A percentile compares a stretch with the other conserved stretches of the same genome.
phyloP scores from a whole-genome alignment of 2,329 filamentous ascomycete species.

The Diplodia intermedia region DNA sequence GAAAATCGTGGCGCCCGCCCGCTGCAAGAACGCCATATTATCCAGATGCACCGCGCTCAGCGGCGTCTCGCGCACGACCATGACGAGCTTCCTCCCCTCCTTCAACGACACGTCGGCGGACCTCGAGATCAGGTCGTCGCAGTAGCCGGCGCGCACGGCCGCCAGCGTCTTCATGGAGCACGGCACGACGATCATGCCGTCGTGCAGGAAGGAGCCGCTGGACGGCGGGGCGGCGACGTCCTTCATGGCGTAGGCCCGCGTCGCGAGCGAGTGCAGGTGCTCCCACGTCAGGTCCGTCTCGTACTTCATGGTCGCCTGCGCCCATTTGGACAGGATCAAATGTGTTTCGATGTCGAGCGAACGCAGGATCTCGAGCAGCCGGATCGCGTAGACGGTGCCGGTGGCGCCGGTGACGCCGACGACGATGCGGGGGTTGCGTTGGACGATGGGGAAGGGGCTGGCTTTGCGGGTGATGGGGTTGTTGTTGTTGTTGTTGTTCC shows the following conservation, averaged over 20 bases:
- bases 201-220: constrained; percentile 53
- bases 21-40: constrained; percentile 51
- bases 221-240: constrained; percentile 57
- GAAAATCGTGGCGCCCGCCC: constrained; percentile 33
- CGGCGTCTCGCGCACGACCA: constrained; percentile 55
- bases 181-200: constrained; percentile 58
- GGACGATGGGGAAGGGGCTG: constrained; percentile 15
- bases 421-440: constrained; percentile 48
- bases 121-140: constrained; percentile 55
- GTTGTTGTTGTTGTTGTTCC: background rate
- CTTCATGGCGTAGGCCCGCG: constrained; percentile 47
- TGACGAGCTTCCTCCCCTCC: constrained; percentile 51
- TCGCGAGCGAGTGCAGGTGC: constrained; percentile 32
- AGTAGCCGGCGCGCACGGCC: constrained; percentile 51
- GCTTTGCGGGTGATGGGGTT: background rate
- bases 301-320: constrained; percentile 48
- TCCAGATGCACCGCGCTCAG: constrained; percentile 56
- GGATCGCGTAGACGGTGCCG: constrained; percentile 54
- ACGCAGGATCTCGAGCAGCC: constrained; percentile 51
- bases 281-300: constrained; percentile 31
- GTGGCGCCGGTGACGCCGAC: constrained; percentile 61
- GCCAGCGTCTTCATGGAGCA: constrained; percentile 60
- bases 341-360: constrained; percentile 55
- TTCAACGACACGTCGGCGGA: constrained; percentile 58
- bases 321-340: constrained; percentile 58